These are phyloP conservation scores for Leishmania amazonensis DNA, from an alignment of 208 protist genomes.

Conservation along the genomic window DNA sequence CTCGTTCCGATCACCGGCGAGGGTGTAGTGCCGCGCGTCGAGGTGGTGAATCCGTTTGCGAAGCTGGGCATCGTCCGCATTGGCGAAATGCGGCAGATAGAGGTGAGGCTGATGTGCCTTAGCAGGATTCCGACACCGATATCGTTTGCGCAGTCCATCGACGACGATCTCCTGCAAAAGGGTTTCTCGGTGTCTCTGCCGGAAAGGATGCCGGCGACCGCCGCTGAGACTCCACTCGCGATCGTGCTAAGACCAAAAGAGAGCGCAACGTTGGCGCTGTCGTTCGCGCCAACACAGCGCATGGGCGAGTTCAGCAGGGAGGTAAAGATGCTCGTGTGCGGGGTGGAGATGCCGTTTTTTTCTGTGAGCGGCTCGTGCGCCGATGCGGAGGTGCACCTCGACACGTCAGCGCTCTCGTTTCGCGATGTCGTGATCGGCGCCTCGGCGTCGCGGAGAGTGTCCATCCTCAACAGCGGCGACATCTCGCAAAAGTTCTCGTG, in stretches of 20 bases:
- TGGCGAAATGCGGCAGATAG: slow-evolving; percentile 67
- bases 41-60: slow-evolving; percentile 82
- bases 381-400: slow-evolving; percentile 95
- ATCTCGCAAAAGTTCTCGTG: slow-evolving; percentile 93
- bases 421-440: slow-evolving; percentile 90
- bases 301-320: slow-evolving; percentile 92
- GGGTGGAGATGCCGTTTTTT: slow-evolving; percentile 83
- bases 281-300: slow-evolving; percentile 79
- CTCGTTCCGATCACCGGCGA: slow-evolving; percentile 89
- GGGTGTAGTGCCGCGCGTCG: slow-evolving; percentile 88
- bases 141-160: slow-evolving; percentile 69
- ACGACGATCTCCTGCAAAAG: slow-evolving; percentile 64
- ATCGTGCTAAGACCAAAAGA: slow-evolving; percentile 89
- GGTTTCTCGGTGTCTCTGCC: slow-evolving; percentile 61
- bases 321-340: slow-evolving; percentile 89
- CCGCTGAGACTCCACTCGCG: slow-evolving; percentile 4
- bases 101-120: slow-evolving; percentile 87
- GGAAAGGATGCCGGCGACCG: slow-evolving; percentile 8
- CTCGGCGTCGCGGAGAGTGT: slow-evolving; percentile 64
- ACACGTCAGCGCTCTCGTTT: slow-evolving; percentile 91
- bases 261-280: slow-evolving; percentile 58
- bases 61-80: slow-evolving; percentile 87
- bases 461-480: slow-evolving; percentile 97
- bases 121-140: slow-evolving; percentile 83
- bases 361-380: slow-evolving; percentile 90